phyloP scores from a whole-genome alignment of 768 basidiomycete genomes.

The Hygrophoropsis aurantiaca region DNA sequence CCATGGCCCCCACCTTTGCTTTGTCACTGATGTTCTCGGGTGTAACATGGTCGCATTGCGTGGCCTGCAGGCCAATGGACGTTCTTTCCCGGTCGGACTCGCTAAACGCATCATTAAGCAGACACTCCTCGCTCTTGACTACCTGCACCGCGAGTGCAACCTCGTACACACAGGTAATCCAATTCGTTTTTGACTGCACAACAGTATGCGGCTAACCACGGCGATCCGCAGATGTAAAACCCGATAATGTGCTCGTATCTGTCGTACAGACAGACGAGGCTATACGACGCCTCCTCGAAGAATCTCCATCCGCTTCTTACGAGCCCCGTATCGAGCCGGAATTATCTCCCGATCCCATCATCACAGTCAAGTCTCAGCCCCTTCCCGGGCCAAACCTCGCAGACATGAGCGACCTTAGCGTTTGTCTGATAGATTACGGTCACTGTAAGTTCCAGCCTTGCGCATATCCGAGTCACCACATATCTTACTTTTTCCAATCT shows the following conservation, averaged over 20 bases:
- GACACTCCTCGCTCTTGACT: constrained; percentile 25
- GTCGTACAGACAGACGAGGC: background rate
- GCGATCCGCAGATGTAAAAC: constrained; percentile 19
- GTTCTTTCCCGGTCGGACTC: constrained; percentile 7
- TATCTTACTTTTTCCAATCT: background rate
- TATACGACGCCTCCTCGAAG: constrained; percentile 6
- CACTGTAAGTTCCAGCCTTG: constrained; percentile 10
- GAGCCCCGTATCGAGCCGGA: constrained; percentile 10
- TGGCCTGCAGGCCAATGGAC: background rate
- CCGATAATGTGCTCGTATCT: constrained; percentile 16
- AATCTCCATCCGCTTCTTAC: constrained; percentile 12
- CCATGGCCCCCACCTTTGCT: constrained; percentile 13
- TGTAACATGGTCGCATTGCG: constrained; percentile 3
- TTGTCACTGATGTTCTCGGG: constrained; percentile 10
- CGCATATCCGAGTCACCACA: no score
- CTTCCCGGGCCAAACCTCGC: constrained; percentile 18
- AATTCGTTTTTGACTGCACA: background rate
- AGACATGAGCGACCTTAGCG: constrained; percentile 11
- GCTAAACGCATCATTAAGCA: constrained; percentile 24
- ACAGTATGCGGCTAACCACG: background rate
- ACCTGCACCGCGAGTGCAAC: constrained; percentile 23
- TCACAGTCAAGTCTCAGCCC: constrained; percentile 24
- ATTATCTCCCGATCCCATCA: constrained; percentile 20
- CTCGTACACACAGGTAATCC: constrained; percentile 20
- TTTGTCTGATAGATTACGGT: constrained; percentile 22